Evolutionary conservation across 208 protist species (phyloP), one percentile per base, ranked within the genome.

Genomic region (Trypanosoma cruzi): DNA sequence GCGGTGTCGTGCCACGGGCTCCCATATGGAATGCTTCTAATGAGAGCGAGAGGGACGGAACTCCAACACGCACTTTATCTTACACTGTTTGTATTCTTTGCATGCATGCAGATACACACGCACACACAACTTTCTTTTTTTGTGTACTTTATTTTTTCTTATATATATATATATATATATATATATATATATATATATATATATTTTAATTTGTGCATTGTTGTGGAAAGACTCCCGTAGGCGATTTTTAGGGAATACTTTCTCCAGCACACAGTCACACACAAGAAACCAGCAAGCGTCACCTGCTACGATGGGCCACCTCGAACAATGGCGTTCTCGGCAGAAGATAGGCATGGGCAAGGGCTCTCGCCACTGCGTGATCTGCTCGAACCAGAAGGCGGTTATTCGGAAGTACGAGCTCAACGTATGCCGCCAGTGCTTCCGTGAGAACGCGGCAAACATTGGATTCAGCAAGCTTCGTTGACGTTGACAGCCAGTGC

Each of bases 361-460:
- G 77, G 94, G 94, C 57, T 68, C 83, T 59, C 92, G 94, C 68
- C 82, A 72, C 80, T 98, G 92, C 84, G 85, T 96, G 48, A 88
- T 96, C 71, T 97, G 96, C 90, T 90, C 81, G 58, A 96, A 96
- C 81, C 84, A 93, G 81, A 94, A 96, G 82, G 92, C 92, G 46
- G 70, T 98, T 64, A 98, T 98, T 78, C 88, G 94, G 80, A 98
- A 98, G 86, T 98, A 98, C 77, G 94, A 92, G 71, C 86, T 98
- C 58, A 95, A 95, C 82, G 82, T 97, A 24, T 98, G 94, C 89
- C 89, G 94, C 80, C 90, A 97, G 87, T 98, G 94, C 88, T 98
- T 98, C 88, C 89, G 90, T 81, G 91, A 97, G 75, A 97, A 97
- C 72, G 85, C 90, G 18, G 78, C 94, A 73, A 70, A 93, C 82